phyloP scores from a whole-genome alignment of 2,329 filamentous ascomycete species.

The Cladosporium sp. region DNA sequence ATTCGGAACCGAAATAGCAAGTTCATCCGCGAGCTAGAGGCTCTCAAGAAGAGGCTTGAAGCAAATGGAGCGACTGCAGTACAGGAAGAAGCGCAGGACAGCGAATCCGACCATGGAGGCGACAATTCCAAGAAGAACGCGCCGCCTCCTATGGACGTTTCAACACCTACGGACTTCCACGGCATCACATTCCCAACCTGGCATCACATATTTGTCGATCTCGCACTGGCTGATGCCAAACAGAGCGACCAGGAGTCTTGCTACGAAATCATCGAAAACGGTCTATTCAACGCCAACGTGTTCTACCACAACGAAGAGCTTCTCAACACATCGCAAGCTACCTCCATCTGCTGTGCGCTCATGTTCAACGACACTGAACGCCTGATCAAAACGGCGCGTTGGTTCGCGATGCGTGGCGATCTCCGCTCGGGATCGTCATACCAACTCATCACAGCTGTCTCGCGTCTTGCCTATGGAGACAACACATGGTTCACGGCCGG shows the following conservation, averaged over 20 bases:
- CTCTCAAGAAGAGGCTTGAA: conserved; percentile 47
- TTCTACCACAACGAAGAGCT: conserved; percentile 63
- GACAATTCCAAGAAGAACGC: conserved; percentile 24
- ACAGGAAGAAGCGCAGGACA: conserved; percentile 15
- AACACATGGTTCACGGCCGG: conserved; percentile 76
- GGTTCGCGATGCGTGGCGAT: conserved; percentile 75
- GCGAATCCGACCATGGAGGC: conserved; percentile 27
- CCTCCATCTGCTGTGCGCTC: conserved; percentile 68
- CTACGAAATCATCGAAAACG: conserved; percentile 78
- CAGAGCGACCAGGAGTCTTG: conserved; percentile 68
- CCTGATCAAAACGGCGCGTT: conserved; percentile 72
- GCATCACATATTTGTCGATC: conserved; percentile 88
- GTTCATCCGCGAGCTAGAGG: conserved; percentile 34
- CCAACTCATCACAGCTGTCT: conserved; percentile 78
- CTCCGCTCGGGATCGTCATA: conserved; percentile 76
- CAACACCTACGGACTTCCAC: conserved; percentile 62
- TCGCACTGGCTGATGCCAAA: conserved; percentile 74
- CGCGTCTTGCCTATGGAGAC: conserved; percentile 72
- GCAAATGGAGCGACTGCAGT: conserved; percentile 33
- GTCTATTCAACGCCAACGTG: conserved; percentile 73
- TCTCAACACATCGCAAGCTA: conserved; percentile 33
- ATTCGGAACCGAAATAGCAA: conserved; percentile 19
- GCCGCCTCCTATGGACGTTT: conserved; percentile 16
- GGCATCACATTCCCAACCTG: conserved; percentile 81
- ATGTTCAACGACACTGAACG: conserved; percentile 76